phyloP scores from a whole-genome alignment of 306 rosid species.

The Trifolium dubium region DNA sequence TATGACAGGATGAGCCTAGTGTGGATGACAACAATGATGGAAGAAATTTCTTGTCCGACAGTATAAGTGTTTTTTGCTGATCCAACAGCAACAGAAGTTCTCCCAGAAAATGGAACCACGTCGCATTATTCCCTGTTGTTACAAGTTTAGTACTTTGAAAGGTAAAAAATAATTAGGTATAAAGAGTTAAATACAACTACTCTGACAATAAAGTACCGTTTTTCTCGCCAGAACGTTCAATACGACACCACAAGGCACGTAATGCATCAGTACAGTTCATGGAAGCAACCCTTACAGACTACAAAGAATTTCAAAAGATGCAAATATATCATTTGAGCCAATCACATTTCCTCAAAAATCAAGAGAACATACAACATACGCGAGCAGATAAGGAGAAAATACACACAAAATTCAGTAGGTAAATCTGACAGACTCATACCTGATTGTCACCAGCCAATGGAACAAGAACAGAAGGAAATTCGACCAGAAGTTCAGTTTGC shows the following conservation, averaged over 20 bases:
- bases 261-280: constrained; percentile 74
- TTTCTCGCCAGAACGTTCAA: constrained; percentile 71
- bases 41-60: constrained; percentile 77
- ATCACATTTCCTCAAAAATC: constrained; percentile 12
- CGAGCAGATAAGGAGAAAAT: constrained; percentile 19
- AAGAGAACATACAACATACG: constrained; percentile 9
- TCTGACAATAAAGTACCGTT: constrained; percentile 63
- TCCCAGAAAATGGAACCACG: constrained; percentile 70
- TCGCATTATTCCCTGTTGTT: constrained; percentile 66
- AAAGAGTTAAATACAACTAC: constrained; percentile 17
- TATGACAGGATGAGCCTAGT: constrained; percentile 61
- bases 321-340: constrained; percentile 24
- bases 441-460: constrained; percentile 72
- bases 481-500: constrained; percentile 65
- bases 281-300: constrained; percentile 74
- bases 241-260: constrained; percentile 59
- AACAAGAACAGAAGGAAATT: constrained; percentile 82
- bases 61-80: constrained; percentile 76
- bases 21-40: constrained; percentile 70
- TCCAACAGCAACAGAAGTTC: constrained; percentile 64
- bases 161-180: constrained; percentile 9
- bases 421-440: constrained; percentile 47
- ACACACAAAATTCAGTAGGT: not conserved
- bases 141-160: constrained; percentile 33
- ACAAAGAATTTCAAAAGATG: constrained; percentile 36